A percentile compares a stretch with the other conserved stretches of the same genome.
Conservation (phyloP, 768 basidiomycete genomes). For the Sistotremastrum suecicum region DNA sequence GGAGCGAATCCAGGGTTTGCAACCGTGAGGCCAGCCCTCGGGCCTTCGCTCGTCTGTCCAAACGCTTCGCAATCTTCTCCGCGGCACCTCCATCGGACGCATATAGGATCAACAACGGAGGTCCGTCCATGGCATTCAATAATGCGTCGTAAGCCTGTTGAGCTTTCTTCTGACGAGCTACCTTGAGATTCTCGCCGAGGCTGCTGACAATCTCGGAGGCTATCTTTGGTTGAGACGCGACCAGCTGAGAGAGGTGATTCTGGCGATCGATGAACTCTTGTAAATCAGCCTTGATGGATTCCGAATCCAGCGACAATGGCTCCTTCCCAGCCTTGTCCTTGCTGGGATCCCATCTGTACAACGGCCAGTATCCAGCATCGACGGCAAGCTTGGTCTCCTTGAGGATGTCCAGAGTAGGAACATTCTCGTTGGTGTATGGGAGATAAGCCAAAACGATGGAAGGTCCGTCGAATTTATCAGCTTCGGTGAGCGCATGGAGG, state of each 20-base stretch:
- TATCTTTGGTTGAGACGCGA: conserved; percentile 64
- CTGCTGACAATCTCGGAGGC: conserved; percentile 73
- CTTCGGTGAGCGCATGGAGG: conserved; percentile 80
- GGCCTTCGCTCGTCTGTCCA: conserved; percentile 69
- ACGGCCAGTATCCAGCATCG: conserved; percentile 93
- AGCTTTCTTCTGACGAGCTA: conserved; percentile 69
- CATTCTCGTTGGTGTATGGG: conserved; percentile 67
- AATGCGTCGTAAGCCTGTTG: conserved; percentile 76
- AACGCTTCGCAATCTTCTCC: conserved; percentile 90
- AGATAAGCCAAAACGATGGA: conserved; percentile 90
- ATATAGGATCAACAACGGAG: conserved; percentile 80
- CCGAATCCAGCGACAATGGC: conserved; percentile 86
- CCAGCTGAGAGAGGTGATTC: conserved; percentile 91
- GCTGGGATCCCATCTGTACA: conserved; percentile 94
- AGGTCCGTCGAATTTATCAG: conserved; percentile 80
- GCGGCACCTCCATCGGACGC: conserved; percentile 91
- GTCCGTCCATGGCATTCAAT: conserved; percentile 72
- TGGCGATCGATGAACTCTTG: conserved; percentile 90
- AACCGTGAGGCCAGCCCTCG: conserved; percentile 69
- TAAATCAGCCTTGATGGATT: conserved; percentile 86
- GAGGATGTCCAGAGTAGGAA: conserved; percentile 75
- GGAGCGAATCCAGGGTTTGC: conserved; percentile 67
- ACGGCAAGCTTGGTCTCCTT: conserved; percentile 97
- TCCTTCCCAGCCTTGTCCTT: conserved; percentile 65
- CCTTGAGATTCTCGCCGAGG: conserved; percentile 71